Evolutionary conservation across 129 eudicot genomes (phyloP), one percentile per base, ranked within the genome.

Genomic region (Flaveria sonorensis): DNA sequence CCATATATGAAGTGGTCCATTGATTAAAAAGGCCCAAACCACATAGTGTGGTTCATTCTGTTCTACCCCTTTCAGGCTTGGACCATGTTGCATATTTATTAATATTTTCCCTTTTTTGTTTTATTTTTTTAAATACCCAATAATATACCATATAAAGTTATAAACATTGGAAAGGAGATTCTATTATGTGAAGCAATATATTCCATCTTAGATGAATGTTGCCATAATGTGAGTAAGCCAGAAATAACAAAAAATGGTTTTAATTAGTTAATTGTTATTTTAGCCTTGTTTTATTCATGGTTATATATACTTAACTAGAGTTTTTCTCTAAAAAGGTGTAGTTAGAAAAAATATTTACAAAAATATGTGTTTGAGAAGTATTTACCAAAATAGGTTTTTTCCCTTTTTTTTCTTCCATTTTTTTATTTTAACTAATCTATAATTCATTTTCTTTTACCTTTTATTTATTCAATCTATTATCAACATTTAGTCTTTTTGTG

Each of bases 21-120:
- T 79, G 61, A 73, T 65, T 32, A 42, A 73, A 79, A 63, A 53
- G 78, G 83, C 83, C 83, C 79, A 80, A 80, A 80, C 70, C 61
- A 73, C 46, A 61, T 30, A 28, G 45, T 30, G 69, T 32, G 79
- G 11, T 45, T 3, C 13, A 6, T 45, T 61, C 13, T 51, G 53
- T 52, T 36, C 47, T 64, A 21, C 26, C 60, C 45, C 21, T 28
- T 63, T 63, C 46, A 28, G 36, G 39, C 32, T 75, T 46, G 79
- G 73, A 52, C 81, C 81, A 67, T 51, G 12, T 66, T 66, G 46
- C 46, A 36, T 39, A 23, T 15, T 43, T 50, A 4, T 45, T n/a
- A 15, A 18, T 26, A n/a, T 4, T 64, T 64, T 50, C 3, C 21
- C 14, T 56, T 20, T 55, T 56, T 56, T 56, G 28, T 15, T 24